Evolutionary conservation across 148 eudicot genomes (phyloP).

Genomic region (Bassia scoparia): DNA sequence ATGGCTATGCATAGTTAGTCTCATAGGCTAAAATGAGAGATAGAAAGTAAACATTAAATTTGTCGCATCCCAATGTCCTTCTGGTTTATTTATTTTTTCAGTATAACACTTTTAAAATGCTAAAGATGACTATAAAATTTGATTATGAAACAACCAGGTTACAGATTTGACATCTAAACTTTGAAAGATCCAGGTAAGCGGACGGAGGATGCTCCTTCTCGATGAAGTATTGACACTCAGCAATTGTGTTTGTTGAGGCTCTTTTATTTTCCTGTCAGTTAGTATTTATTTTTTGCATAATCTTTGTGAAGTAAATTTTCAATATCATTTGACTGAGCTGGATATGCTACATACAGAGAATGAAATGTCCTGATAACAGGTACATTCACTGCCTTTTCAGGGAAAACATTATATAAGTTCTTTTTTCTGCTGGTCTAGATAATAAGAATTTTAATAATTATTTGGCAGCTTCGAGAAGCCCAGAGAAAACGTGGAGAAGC

Average conservation of each 20-base stretch:
- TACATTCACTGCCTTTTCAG: slow-evolving; percentile 24
- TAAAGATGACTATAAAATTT: neutral
- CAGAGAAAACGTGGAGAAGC: slow-evolving; percentile 81
- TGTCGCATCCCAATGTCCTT: neutral
- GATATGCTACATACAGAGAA: slow-evolving; percentile 96
- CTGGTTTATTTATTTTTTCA: too few relatives aligned
- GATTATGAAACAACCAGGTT: slow-evolving; percentile 40
- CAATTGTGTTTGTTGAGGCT: neutral
- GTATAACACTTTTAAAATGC: too few relatives aligned
- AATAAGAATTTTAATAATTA: slow-evolving; percentile 16
- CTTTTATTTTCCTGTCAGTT: neutral
- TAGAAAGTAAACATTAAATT: neutral
- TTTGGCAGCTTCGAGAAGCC: slow-evolving; percentile 82
- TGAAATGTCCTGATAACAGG: slow-evolving; percentile 70
- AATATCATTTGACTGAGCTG: slow-evolving; percentile 51
- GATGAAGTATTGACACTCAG: slow-evolving; percentile 62
- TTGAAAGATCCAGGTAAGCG: slow-evolving; percentile 54
- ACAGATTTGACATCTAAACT: slow-evolving; percentile 45
- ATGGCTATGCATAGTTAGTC: too few relatives aligned
- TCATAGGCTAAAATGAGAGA: too few relatives aligned
- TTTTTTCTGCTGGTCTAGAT: neutral
- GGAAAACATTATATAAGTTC: neutral
- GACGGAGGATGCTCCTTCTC: slow-evolving; percentile 76
- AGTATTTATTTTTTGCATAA: neutral
- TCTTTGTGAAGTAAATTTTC: neutral